Percentiles rank a stretch among this genome's conserved stretches.
phyloP scores from a whole-genome alignment of 768 basidiomycete species.

The Xerocomus spinulosus region DNA sequence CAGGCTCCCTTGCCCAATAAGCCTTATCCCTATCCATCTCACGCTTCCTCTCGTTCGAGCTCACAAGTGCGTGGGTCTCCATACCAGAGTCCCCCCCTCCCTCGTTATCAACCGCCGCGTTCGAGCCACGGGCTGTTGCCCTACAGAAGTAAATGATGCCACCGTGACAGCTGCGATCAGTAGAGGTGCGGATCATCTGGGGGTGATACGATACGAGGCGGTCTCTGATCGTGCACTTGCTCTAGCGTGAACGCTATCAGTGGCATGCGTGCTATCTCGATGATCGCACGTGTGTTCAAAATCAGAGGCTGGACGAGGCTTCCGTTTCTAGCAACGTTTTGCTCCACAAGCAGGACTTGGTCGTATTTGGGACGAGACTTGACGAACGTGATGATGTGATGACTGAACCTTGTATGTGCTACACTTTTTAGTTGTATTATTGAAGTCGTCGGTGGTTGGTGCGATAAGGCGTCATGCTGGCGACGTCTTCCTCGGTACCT shows the following conservation, averaged over 20 bases:
- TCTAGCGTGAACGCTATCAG: slow-evolving; percentile 23
- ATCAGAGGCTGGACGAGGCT: slow-evolving; percentile 6
- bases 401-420: no score
- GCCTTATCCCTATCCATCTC: slow-evolving; percentile 26
- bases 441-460: not conserved
- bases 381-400: not conserved
- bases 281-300: slow-evolving; percentile 18
- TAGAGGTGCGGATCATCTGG: slow-evolving; percentile 27
- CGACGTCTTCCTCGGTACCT: not conserved
- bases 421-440: no score
- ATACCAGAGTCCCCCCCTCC: slow-evolving; percentile 1
- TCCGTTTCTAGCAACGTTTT: slow-evolving; percentile 12
- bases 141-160: slow-evolving; percentile 16
- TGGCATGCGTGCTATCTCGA: slow-evolving; percentile 15
- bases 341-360: slow-evolving; percentile 11
- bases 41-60: slow-evolving; percentile 8
- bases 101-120: slow-evolving; percentile 21
- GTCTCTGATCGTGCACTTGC: slow-evolving; percentile 22
- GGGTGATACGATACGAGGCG: slow-evolving; percentile 15
- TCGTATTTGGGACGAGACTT: no score
- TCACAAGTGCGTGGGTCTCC: slow-evolving; percentile 5
- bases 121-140: slow-evolving; percentile 1
- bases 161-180: slow-evolving; percentile 10
- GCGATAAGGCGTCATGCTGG: slow-evolving; percentile 5
- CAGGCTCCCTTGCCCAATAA: slow-evolving; percentile 22